phyloP scores from a whole-genome alignment of 179 eudicot genomes.

The Actinidia arguta region DNA sequence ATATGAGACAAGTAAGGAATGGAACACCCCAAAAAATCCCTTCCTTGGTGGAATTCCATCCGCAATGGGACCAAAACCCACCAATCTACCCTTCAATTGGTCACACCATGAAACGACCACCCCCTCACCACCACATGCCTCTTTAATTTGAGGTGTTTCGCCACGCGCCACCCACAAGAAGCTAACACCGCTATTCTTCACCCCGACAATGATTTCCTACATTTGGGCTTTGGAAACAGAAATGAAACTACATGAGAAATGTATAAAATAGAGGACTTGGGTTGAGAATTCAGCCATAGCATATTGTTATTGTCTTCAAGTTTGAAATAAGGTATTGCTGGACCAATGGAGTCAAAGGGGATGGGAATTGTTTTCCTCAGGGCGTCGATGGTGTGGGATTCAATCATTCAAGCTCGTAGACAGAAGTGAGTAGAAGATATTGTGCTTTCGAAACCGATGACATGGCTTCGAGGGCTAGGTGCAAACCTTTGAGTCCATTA shows the following conservation, averaged over 20 bases:
- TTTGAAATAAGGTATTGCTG: constrained; percentile 36
- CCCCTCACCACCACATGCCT: constrained; percentile 18
- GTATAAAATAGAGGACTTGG: neutral
- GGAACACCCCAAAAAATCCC: constrained; percentile 47
- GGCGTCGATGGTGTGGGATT: constrained; percentile 40
- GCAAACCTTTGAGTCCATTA: constrained; percentile 18
- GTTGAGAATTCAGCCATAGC: constrained; percentile 46
- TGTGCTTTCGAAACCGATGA: constrained; percentile 37
- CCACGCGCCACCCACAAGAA: constrained; percentile 66
- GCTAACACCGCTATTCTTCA: constrained; percentile 44
- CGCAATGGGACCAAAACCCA: constrained; percentile 22
- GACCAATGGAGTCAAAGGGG: constrained; percentile 40
- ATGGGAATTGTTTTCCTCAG: constrained; percentile 14
- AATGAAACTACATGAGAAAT: neutral
- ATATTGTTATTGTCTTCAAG: constrained; percentile 36
- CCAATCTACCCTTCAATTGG: constrained; percentile 18
- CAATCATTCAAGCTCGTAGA: constrained; percentile 64
- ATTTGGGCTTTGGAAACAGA: neutral
- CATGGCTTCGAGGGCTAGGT: constrained; percentile 16
- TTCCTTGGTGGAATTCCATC: constrained; percentile 39
- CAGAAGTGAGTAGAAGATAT: constrained; percentile 51
- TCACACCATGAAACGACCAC: constrained; percentile 49
- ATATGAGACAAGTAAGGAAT: constrained; percentile 49
- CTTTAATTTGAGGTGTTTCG: constrained; percentile 15
- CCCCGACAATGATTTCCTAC: constrained; percentile 49